Conservation (phyloP, 2,329 filamentous ascomycete species). For the Phoma sp. region DNA sequence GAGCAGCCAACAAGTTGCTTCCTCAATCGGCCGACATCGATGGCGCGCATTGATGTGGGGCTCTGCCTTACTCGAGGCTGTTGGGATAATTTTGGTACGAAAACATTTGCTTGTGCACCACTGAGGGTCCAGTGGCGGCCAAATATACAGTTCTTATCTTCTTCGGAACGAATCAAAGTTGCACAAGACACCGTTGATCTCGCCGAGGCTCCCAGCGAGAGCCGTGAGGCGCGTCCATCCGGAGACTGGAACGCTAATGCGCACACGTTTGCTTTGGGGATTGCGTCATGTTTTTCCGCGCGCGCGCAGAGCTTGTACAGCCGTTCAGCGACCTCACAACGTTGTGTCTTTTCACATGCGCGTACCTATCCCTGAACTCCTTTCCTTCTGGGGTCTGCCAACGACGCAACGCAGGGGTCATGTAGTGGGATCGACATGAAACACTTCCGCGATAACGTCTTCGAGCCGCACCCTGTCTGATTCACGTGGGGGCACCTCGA, state of each 20-base stretch:
- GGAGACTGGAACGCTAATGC: neutral
- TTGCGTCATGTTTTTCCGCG: neutral
- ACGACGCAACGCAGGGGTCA: conserved; percentile 12
- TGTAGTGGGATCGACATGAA: conserved; percentile 14
- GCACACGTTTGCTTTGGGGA: neutral
- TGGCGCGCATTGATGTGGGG: conserved; percentile 14
- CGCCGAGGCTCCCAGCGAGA: conserved; percentile 6
- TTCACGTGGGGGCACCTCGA: conserved; percentile 7
- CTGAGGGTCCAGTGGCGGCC: conserved; percentile 4
- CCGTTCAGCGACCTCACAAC: no score
- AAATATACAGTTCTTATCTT: neutral
- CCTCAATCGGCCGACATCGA: conserved; percentile 15
- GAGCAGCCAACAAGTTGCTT: conserved; percentile 15
- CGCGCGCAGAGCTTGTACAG: no score
- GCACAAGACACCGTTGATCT: conserved; percentile 3
- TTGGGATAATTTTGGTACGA: conserved; percentile 16
- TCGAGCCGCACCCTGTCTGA: conserved; percentile 2
- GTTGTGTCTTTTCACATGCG: neutral
- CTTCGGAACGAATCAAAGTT: conserved; percentile 12
- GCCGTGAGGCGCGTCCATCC: conserved; percentile 6
- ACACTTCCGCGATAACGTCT: neutral
- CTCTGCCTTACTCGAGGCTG: conserved; percentile 13
- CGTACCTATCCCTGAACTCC: neutral
- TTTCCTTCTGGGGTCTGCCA: no score
- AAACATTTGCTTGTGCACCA: conserved; percentile 8